phyloP scores from a whole-genome alignment of 129 eudicot species.

The Centaurea solstitialis region DNA sequence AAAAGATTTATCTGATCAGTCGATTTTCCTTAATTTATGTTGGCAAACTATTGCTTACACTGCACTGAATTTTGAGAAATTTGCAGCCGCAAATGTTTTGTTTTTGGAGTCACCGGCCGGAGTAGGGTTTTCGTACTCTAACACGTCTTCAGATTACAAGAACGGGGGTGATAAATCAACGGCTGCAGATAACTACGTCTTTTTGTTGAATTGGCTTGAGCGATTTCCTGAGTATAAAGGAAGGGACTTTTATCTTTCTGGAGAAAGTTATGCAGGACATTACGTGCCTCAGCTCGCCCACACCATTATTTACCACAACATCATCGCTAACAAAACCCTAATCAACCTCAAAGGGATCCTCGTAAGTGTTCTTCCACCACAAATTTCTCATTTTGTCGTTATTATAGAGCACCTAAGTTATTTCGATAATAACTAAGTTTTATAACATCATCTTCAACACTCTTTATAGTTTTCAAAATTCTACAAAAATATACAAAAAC shows the following conservation, averaged over 20 bases:
- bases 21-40: background rate
- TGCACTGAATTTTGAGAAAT: background rate
- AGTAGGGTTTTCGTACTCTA: constrained; percentile 81
- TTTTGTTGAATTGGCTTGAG: constrained; percentile 73
- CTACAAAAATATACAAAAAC: background rate
- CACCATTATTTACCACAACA: constrained; percentile 63
- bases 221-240: constrained; percentile 73
- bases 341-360: constrained; percentile 87
- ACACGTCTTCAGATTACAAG: constrained; percentile 50
- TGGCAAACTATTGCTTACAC: background rate
- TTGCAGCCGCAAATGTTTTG: constrained; percentile 65
- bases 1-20: background rate
- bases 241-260: constrained; percentile 65
- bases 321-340: constrained; percentile 42
- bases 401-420: background rate
- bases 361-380: constrained; percentile 43
- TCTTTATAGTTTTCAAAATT: background rate
- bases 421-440: background rate
- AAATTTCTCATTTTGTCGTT: background rate
- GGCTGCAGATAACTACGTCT: constrained; percentile 56
- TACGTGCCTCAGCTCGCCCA: constrained; percentile 93
- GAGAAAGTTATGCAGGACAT: constrained; percentile 86
- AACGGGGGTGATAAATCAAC: constrained; percentile 58
- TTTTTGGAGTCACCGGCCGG: constrained; percentile 93
- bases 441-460: background rate